Percentiles rank a stretch among this genome's conserved stretches.
Conservation (phyloP, 2,329 filamentous ascomycete genomes). For the Trichoderma sp. region DNA sequence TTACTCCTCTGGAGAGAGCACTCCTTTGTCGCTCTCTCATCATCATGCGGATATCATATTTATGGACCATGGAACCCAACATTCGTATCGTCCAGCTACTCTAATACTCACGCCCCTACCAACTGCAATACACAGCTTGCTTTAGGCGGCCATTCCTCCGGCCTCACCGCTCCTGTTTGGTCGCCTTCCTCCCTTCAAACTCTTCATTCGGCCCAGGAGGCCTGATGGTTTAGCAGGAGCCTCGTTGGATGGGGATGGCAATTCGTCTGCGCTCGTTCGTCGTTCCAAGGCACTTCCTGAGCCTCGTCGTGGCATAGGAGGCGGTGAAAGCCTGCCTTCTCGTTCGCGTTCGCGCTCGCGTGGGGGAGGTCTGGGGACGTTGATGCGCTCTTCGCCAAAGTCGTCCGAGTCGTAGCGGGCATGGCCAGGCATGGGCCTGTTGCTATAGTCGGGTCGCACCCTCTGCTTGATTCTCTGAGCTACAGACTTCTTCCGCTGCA, state of each 20-base stretch:
- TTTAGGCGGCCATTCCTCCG: conserved; percentile 24
- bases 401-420: conserved; percentile 33
- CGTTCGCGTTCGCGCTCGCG: conserved; percentile 36
- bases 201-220: conserved; percentile 77
- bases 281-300: conserved; percentile 55
- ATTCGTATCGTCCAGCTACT: conserved; percentile 7
- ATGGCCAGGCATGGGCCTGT: conserved; percentile 38
- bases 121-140: neutral
- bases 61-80: neutral
- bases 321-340: conserved; percentile 43
- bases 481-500: conserved; percentile 90
- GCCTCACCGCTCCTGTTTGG: conserved; percentile 32
- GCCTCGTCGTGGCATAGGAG: conserved; percentile 40
- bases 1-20: neutral
- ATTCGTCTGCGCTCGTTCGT: conserved; percentile 59
- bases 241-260: conserved; percentile 39
- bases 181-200: conserved; percentile 67
- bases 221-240: conserved; percentile 52
- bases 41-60: conserved; percentile 13
- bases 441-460: conserved; percentile 56
- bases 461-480: conserved; percentile 88
- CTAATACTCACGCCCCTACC: conserved; percentile 2
- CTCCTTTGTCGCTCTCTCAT: neutral
- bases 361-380: conserved; percentile 18
- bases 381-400: conserved; percentile 63